Conservation (phyloP, 2,329 filamentous ascomycete genomes). For the Sclerotiophoma versabilis region DNA sequence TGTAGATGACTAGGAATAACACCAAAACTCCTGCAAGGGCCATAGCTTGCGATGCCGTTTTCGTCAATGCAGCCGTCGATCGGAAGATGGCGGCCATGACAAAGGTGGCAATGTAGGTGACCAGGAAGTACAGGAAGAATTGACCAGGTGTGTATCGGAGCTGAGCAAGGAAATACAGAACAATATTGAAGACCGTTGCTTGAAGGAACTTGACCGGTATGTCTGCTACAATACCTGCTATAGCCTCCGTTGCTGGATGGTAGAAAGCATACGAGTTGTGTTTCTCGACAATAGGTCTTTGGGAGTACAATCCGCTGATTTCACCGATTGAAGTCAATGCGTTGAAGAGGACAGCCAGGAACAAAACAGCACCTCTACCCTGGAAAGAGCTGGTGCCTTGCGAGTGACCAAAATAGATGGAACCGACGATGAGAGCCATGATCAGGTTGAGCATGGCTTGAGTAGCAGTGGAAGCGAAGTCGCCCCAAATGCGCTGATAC, state of each 20-base stretch:
- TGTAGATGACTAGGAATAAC: slow-evolving; percentile 69
- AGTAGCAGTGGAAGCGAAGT: slow-evolving; percentile 41
- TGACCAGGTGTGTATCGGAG: slow-evolving; percentile 73
- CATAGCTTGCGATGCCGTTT: slow-evolving; percentile 67
- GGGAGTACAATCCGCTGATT: slow-evolving; percentile 68
- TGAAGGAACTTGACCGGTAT: slow-evolving; percentile 80
- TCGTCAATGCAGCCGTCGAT: slow-evolving; percentile 75
- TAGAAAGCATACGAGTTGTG: slow-evolving; percentile 86
- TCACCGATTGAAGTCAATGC: slow-evolving; percentile 66
- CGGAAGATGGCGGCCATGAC: slow-evolving; percentile 85
- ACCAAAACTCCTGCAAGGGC: slow-evolving; percentile 64
- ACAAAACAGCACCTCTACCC: slow-evolving; percentile 63
- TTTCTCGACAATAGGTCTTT: slow-evolving; percentile 91
- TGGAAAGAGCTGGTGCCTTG: slow-evolving; percentile 61
- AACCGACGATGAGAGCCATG: slow-evolving; percentile 68
- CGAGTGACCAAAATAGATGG: slow-evolving; percentile 64
- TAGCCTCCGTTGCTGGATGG: slow-evolving; percentile 83
- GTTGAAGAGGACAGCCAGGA: slow-evolving; percentile 67
- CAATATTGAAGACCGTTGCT: slow-evolving; percentile 75
- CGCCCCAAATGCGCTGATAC: slow-evolving; percentile 45
- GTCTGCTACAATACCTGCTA: slow-evolving; percentile 83
- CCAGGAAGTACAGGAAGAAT: slow-evolving; percentile 83
- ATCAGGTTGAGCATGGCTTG: slow-evolving; percentile 58
- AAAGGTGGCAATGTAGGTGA: slow-evolving; percentile 62
- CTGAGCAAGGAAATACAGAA: slow-evolving; percentile 85